Conservation (phyloP, 2,329 filamentous ascomycete genomes). For the Aspergillus japonicus region DNA sequence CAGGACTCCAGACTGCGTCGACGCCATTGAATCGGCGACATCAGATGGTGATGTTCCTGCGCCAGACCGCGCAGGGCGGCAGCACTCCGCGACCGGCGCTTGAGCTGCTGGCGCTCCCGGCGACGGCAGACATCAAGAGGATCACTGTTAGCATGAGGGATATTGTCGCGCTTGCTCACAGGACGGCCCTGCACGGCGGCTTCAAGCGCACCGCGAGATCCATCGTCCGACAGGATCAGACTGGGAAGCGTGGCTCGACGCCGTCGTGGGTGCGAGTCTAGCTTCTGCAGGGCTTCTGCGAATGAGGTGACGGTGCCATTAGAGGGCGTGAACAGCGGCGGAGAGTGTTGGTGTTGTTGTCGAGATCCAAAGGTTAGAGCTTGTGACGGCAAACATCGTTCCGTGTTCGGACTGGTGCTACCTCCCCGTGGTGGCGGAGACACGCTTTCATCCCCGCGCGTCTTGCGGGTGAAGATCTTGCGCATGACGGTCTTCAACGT, state of each 20-base stretch:
- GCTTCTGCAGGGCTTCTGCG: conserved; percentile 21
- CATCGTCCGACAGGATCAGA: conserved; percentile 44
- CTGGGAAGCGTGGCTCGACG: conserved; percentile 48
- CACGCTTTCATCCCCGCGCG: conserved; percentile 29
- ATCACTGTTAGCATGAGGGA: conserved; percentile 14
- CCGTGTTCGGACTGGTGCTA: conserved; percentile 8
- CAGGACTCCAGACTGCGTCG: conserved; percentile 43
- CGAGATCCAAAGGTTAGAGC: conserved; percentile 27
- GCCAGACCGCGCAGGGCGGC: conserved; percentile 39
- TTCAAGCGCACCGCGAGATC: conserved; percentile 32
- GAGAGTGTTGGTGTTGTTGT: conserved; percentile 22
- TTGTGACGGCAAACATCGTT: conserved; percentile 14
- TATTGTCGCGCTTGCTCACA: conserved; percentile 12
- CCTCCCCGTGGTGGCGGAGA: conserved; percentile 16
- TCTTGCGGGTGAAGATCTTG: conserved; percentile 44
- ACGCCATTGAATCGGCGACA: conserved; percentile 44
- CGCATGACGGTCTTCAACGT: conserved; percentile 47
- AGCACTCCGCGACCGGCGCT: conserved; percentile 48
- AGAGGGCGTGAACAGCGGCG: conserved; percentile 24
- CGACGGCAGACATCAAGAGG: conserved; percentile 20
- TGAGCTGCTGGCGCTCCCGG: conserved; percentile 28
- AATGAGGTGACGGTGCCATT: conserved; percentile 21
- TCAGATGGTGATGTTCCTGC: conserved; percentile 30
- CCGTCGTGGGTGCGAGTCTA: conserved; percentile 26
- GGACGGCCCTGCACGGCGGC: conserved; percentile 21